phyloP scores from a whole-genome alignment of 371 early-diverging fungal genomes.

The Choanephora cucurbitarum region DNA sequence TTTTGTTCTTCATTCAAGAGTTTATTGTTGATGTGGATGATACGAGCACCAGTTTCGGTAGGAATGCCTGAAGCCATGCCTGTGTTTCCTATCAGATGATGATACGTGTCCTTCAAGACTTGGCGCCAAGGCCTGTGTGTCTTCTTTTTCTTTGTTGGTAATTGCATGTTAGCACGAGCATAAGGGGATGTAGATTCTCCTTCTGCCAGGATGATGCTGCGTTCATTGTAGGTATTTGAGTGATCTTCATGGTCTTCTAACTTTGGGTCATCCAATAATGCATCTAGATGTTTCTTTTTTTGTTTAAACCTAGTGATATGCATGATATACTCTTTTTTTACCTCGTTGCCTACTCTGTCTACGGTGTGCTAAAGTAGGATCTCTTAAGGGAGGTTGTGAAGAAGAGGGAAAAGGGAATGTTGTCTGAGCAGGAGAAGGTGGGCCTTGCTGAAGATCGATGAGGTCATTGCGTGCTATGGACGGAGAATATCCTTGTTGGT shows the following conservation, averaged over 20 bases:
- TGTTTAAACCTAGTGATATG: no score
- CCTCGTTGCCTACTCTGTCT: constrained; percentile 6
- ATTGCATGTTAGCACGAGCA: constrained; percentile 28
- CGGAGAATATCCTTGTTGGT: constrained; percentile 17
- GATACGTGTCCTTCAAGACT: constrained; percentile 22
- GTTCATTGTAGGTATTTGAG: constrained; percentile 4
- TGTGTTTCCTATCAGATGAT: constrained; percentile 26
- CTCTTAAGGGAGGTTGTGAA: background rate
- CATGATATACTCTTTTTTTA: no score
- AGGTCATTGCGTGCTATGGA: constrained; percentile 16
- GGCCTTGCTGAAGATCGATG: constrained; percentile 27
- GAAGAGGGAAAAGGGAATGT: constrained; percentile 7
- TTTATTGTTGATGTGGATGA: constrained; percentile 85
- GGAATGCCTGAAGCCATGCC: constrained; percentile 34
- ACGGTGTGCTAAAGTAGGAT: constrained; percentile 11
- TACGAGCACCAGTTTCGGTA: constrained; percentile 61
- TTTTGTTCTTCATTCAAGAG: constrained; percentile 72
- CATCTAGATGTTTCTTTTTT: no score
- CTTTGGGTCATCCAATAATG: constrained; percentile 17
- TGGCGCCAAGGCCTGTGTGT: background rate
- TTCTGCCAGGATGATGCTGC: background rate
- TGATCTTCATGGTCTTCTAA: constrained; percentile 9
- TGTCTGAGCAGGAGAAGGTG: background rate
- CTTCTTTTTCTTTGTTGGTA: constrained; percentile 13
- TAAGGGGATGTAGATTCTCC: constrained; percentile 22